Evolutionary conservation across 495 filamentous ascomycete genomes (phyloP), one percentile per base, ranked within the genome.

Genomic region (Talaromyces trachyspermus): DNA sequence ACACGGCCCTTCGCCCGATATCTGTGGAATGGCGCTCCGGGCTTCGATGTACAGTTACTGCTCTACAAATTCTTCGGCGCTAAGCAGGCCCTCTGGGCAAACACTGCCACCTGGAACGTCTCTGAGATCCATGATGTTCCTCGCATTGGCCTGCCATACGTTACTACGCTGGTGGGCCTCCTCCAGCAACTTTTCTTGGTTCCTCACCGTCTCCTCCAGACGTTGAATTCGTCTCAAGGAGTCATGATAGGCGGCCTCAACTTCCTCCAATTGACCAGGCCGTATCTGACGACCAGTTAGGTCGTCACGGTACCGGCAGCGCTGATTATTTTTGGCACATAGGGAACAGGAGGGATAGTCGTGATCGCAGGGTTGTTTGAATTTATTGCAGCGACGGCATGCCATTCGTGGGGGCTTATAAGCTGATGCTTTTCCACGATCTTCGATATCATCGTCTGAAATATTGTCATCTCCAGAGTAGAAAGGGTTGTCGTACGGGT

Each of bases 381-480:
- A 9, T 25, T 44, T 44, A 18, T 44, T 44, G 17, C 42, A 44
- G 42, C 25, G 24, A 17, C 42, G 42, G 15, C 42, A 44, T 14
- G 42, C 42, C 42, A 44, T 44, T 6, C 42, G 24, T 10, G 24
- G 25, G 19, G 42, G 42, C 27, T 44, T 44, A 11, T 27, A 44
- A 14, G n/a, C 25, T 10, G 26, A 20, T 17, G 42, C 42, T 17
- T 44, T 44, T 11, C 42, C 42, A 29, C 1, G 25, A 4, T 4
- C 7, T n/a, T 44, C 42, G 11, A 19, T 7, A n/a, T 14, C 42
- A 18, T 3, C 15, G 2, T 44, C 42, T 4, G 42, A 30, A 11
- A 44, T 23, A 15, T 44, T 44, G 17, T 44, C 42, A 23, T 44
- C 42, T 32, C 42, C 42, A 2, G 42, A 32, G 27, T 44, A 44